These are phyloP conservation scores for Coemansia sp. DNA, from an alignment of 192 early-diverging fungal genomes.

Conservation along the genomic window DNA sequence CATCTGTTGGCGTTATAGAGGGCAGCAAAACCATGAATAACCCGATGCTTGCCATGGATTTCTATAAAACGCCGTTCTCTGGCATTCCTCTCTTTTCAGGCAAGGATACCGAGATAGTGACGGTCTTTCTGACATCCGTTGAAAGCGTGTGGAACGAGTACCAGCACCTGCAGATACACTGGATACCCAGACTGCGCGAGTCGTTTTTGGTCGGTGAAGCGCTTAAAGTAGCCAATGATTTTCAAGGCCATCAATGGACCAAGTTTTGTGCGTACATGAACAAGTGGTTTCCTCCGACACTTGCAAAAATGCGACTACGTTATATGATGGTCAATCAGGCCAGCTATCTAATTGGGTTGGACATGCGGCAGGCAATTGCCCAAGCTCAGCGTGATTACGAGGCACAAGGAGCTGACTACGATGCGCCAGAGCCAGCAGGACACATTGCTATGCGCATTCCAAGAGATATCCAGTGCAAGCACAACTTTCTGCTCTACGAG, in stretches of 20 bases:
- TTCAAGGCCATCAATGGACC: neutral
- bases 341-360: neutral
- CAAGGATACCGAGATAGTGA: neutral
- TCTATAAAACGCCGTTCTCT: neutral
- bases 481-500: neutral
- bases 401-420: neutral
- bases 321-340: neutral
- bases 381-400: neutral
- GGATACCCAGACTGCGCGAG: neutral
- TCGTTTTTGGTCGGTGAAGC: neutral
- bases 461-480: neutral
- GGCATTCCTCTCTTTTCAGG: neutral
- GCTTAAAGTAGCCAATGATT: neutral
- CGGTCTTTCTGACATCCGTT: neutral
- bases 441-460: neutral
- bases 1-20: no score
- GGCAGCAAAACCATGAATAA: no score
- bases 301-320: neutral
- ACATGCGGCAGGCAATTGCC: conserved; percentile 1
- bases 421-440: conserved; percentile 3
- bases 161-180: neutral
- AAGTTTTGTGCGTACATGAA: neutral
- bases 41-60: no score
- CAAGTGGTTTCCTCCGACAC: neutral
- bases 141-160: neutral